Base-by-base conservation (phyloP, 2,329 filamentous ascomycete genomes). In the Endocalyx cinctus region DNA sequence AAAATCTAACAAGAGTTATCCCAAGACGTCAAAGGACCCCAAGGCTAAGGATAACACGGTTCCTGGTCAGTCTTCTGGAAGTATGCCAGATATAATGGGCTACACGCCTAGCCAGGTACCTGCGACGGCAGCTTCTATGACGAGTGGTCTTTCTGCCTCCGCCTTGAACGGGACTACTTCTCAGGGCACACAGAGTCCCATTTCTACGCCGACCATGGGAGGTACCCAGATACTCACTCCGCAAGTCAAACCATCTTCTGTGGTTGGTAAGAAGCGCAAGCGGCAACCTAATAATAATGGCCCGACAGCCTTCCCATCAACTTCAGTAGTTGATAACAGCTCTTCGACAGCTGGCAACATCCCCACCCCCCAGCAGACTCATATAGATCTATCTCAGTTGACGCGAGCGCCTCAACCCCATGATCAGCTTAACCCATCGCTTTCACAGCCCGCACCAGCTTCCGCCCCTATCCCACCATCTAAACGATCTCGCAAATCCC, bases 21-120 rank as follows among this genome's bases (percentile, higher is more conserved):
- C 62, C 13, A 64, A 63, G 42, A 56, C 60, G 10, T 57, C 59
- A 27, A 60, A 58, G 38, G 66, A 60, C 37, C 60, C 50, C 6
- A 56, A 49, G 29, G 46, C 34, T 18, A 15, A 38, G 6, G 31
- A 35, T 22, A 46, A 47, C 15, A 30, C 35, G 14, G 13, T 39
- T 19, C 29, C 29, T 15, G n/a, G n/a, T n/a, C n/a, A n/a, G n/a
- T n/a, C n/a, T n/a, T n/a, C n/a, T n/a, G n/a, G n/a, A n/a, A n/a
- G n/a, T n/a, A n/a, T n/a, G n/a, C n/a, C n/a, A n/a, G n/a, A n/a
- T n/a, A n/a, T n/a, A n/a, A n/a, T n/a, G n/a, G n/a, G n/a, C n/a
- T n/a, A n/a, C n/a, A n/a, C n/a, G n/a, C n/a, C n/a, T n/a, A n/a
- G n/a, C n/a, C n/a, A n/a, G n/a, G n/a, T n/a, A n/a, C n/a, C n/a